phyloP scores from a whole-genome alignment of 306 rosid species.

The Ochetophila trinervis region DNA sequence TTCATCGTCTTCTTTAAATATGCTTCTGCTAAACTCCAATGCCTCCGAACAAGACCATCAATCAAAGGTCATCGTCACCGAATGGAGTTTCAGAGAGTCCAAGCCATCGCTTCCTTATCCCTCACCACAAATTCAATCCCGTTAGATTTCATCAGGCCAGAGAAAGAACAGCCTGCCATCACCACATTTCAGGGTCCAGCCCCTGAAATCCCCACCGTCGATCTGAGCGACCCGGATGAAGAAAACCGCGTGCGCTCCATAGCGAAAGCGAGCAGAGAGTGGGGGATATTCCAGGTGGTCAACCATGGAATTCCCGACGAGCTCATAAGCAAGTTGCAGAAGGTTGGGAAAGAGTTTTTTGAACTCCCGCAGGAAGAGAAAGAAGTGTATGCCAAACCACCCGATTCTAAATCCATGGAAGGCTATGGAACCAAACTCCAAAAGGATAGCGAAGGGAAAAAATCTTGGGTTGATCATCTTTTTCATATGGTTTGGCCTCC shows the following conservation, averaged over 20 bases:
- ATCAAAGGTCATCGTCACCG: too few species aligned
- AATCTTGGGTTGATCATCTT: conserved; percentile 41
- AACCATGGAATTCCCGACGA: conserved; percentile 44
- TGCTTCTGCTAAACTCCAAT: too few species aligned
- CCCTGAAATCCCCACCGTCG: conserved; percentile 40
- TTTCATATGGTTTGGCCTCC: conserved; percentile 45
- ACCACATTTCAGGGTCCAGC: conserved; percentile 27
- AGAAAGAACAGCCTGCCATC: conserved; percentile 34
- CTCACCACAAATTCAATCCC: conserved; percentile 22
- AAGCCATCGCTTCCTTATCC: conserved; percentile 28
- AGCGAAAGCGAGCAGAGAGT: conserved; percentile 27
- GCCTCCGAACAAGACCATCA: too few species aligned
- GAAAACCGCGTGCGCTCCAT: conserved; percentile 16
- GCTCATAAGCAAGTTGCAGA: conserved; percentile 19
- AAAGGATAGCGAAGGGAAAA: conserved; percentile 30
- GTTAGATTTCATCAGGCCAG: conserved; percentile 30
- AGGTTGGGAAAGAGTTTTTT: conserved; percentile 39
- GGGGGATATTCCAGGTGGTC: conserved; percentile 49
- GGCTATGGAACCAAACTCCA: conserved; percentile 39
- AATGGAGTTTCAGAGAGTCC: conserved; percentile 39
- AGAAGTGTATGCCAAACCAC: conserved; percentile 31
- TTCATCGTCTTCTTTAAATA: too few species aligned
- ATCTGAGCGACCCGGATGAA: conserved; percentile 33
- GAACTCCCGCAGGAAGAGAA: conserved; percentile 40
- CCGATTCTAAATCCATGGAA: conserved; percentile 16